phyloP scores from a whole-genome alignment of 139 green algal species.

The Limnomonas spitsbergensis region DNA sequence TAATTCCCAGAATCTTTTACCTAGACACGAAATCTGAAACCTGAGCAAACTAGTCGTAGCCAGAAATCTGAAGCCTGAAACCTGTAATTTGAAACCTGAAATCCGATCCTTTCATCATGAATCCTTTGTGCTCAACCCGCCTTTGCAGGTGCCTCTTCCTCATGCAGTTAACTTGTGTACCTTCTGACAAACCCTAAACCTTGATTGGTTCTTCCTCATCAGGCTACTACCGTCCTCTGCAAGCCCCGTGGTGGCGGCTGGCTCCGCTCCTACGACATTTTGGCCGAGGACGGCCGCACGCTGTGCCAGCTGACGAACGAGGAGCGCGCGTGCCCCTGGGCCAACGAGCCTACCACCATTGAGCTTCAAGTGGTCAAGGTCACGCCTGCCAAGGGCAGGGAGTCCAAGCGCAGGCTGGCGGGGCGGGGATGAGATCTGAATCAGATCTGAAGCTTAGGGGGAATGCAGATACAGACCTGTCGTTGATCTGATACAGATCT shows the following conservation, averaged over 20 bases:
- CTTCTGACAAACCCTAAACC: background rate
- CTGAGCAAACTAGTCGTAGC: too few species aligned
- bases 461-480: too few species aligned
- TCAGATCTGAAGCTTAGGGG: too few species aligned
- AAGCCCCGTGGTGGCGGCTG: background rate
- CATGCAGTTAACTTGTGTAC: background rate
- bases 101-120: background rate
- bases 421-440: too few species aligned
- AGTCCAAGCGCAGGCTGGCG: background rate
- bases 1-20: too few species aligned
- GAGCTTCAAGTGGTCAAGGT: background rate
- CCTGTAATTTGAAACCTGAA: background rate
- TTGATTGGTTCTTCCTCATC: background rate
- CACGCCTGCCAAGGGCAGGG: background rate
- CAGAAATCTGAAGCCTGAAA: too few species aligned
- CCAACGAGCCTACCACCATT: background rate
- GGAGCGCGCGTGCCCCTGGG: background rate
- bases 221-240: background rate
- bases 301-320: background rate
- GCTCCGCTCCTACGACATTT: constrained; percentile 1
- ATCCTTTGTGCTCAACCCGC: background rate
- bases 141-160: background rate
- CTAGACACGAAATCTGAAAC: too few species aligned
- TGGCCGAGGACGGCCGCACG: too few species aligned
- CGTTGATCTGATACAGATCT: too few species aligned